phyloP scores from a whole-genome alignment of 371 early-diverging fungal genomes.

The Thermomucor indicae-seudaticae region DNA sequence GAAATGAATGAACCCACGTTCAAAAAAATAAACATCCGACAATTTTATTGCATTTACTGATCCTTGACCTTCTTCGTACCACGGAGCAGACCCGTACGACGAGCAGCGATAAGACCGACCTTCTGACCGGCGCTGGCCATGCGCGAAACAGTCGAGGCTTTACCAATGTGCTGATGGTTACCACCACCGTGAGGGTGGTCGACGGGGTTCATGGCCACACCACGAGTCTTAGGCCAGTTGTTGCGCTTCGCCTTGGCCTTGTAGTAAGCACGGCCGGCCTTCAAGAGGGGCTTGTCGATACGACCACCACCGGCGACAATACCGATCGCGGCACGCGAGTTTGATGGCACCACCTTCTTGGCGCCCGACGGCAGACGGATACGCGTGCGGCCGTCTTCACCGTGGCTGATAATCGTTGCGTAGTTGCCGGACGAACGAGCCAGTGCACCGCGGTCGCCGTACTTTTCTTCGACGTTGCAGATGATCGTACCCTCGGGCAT shows the following conservation, averaged over 20 bases:
- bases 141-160: constrained; percentile 98
- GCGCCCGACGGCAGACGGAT: constrained; percentile 97
- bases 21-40: no score
- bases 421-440: constrained; percentile 99
- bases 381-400: constrained; percentile 97
- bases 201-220: constrained; percentile 99
- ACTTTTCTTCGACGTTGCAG: constrained; percentile 98
- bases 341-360: constrained; percentile 93
- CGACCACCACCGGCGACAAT: constrained; percentile 99
- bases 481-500: constrained; percentile 99
- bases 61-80: constrained; percentile 89
- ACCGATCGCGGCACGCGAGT: constrained; percentile 97
- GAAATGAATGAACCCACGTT: no score
- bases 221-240: constrained; percentile 99
- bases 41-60: constrained; percentile 17
- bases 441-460: constrained; percentile 97
- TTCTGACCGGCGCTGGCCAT: constrained; percentile 97
- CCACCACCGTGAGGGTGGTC: constrained; percentile 78
- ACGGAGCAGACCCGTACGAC: constrained; percentile 86
- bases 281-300: constrained; percentile 99
- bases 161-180: constrained; percentile 99
- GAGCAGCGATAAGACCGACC: constrained; percentile 99
- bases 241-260: constrained; percentile 98
- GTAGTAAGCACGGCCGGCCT: constrained; percentile 99
- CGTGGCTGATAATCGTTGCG: constrained; percentile 98